Evolutionary conservation across 257 asterid species (phyloP).

Genomic region (Misopates orontium): DNA sequence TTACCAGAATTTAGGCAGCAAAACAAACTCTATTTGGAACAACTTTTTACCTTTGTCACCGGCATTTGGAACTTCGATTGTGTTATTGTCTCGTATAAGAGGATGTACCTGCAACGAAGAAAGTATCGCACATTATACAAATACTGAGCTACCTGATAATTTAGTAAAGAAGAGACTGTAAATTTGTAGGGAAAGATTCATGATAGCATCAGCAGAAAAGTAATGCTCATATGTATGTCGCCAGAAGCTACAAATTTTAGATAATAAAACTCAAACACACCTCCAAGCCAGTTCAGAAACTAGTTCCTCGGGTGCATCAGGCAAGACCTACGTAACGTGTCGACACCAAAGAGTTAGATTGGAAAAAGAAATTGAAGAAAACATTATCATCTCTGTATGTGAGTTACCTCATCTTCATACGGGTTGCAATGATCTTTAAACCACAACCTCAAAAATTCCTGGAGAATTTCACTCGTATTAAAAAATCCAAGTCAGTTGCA

Average conservation of each 20-base stretch:
- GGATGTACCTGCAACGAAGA: slow-evolving; percentile 62
- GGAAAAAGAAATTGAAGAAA: neutral
- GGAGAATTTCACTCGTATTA: slow-evolving; percentile 24
- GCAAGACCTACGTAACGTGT: slow-evolving; percentile 58
- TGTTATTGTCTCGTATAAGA: slow-evolving; percentile 82
- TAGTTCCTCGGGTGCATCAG: slow-evolving; percentile 90
- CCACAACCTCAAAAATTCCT: slow-evolving; percentile 98
- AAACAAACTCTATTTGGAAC: neutral
- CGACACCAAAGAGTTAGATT: slow-evolving; percentile 20
- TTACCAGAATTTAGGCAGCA: neutral
- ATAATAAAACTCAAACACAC: slow-evolving; percentile 37
- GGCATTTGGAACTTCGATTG: slow-evolving; percentile 64
- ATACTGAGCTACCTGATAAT: neutral
- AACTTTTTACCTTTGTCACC: slow-evolving; percentile 44
- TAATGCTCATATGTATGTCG: too few relatives aligned
- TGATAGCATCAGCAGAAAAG: neutral
- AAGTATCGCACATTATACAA: slow-evolving; percentile 12
- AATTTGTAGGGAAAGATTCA: neutral
- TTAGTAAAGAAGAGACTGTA: neutral
- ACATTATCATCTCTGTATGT: neutral
- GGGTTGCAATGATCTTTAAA: slow-evolving; percentile 90
- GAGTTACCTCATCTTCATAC: slow-evolving; percentile 76
- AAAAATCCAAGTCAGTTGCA: slow-evolving; percentile 19
- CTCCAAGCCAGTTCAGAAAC: slow-evolving; percentile 93
- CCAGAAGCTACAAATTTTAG: too few relatives aligned